These are phyloP conservation scores for Pyricularia pennisetigena DNA, from an alignment of 2,329 filamentous ascomycete genomes.

Conservation along the genomic window DNA sequence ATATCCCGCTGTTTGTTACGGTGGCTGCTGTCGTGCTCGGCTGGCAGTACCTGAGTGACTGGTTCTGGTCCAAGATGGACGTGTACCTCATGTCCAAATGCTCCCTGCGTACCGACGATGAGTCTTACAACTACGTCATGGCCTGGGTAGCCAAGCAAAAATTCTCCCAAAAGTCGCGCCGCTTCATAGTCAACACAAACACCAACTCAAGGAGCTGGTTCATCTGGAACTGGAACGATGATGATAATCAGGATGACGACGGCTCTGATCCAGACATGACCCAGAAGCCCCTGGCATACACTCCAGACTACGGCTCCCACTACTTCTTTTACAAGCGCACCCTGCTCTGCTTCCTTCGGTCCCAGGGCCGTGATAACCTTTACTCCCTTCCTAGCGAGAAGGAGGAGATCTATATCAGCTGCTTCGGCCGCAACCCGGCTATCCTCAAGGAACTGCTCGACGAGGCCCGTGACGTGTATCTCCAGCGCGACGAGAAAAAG, in stretches of 20 bases:
- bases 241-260: constrained; percentile 36
- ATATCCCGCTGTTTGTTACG: constrained; percentile 47
- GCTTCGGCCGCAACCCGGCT: constrained; percentile 50
- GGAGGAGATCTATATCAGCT: constrained; percentile 50
- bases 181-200: constrained; percentile 56
- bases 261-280: constrained; percentile 18
- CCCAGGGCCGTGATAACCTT: constrained; percentile 33
- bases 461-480: constrained; percentile 45
- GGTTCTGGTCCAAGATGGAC: constrained; percentile 36
- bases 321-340: constrained; percentile 57
- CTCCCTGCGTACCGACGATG: constrained; percentile 58
- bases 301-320: constrained; percentile 56
- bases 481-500: constrained; percentile 49
- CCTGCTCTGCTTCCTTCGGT: constrained; percentile 47
- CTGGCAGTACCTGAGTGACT: constrained; percentile 41
- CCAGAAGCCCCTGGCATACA: constrained; percentile 48
- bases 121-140: constrained; percentile 66
- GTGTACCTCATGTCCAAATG: constrained; percentile 54
- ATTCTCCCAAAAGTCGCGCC: constrained; percentile 48
- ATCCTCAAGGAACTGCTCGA: constrained; percentile 52
- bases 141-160: constrained; percentile 55
- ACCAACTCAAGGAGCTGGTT: constrained; percentile 42
- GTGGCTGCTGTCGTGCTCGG: constrained; percentile 36
- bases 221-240: constrained; percentile 32
- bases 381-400: constrained; percentile 35